phyloP scores from a whole-genome alignment of 345 rosid species.

The Luvunga scandens region DNA sequence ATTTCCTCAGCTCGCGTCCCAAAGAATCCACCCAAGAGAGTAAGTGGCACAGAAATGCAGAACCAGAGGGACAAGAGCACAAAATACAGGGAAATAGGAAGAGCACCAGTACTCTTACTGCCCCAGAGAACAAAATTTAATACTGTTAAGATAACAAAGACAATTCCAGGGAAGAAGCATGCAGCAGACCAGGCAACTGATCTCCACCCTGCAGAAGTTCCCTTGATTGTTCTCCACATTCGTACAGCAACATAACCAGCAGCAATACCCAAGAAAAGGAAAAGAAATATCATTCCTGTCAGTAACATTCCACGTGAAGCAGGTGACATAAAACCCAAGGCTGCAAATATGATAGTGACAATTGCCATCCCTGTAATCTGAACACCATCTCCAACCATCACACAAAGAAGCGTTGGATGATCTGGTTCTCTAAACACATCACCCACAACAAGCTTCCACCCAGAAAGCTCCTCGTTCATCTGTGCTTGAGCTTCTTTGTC shows the following conservation, averaged over 20 bases:
- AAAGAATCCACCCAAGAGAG: slow-evolving; percentile 72
- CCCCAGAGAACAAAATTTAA: slow-evolving; percentile 77
- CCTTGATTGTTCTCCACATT: slow-evolving; percentile 72
- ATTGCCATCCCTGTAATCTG: slow-evolving; percentile 80
- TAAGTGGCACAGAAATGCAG: slow-evolving; percentile 80
- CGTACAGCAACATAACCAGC: slow-evolving; percentile 77
- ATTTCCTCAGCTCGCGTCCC: slow-evolving; percentile 69
- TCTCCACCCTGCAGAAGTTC: slow-evolving; percentile 75
- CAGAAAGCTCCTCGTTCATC: slow-evolving; percentile 86
- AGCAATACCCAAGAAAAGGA: slow-evolving; percentile 66
- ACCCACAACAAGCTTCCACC: slow-evolving; percentile 90
- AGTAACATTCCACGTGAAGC: slow-evolving; percentile 86
- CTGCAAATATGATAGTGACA: slow-evolving; percentile 75
- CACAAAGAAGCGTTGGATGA: slow-evolving; percentile 63
- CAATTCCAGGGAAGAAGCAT: slow-evolving; percentile 83
- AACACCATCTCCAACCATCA: slow-evolving; percentile 74
- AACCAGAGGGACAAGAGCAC: slow-evolving; percentile 74
- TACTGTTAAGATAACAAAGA: slow-evolving; percentile 62
- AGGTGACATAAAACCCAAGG: slow-evolving; percentile 81
- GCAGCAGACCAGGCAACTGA: slow-evolving; percentile 71
- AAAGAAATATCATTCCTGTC: slow-evolving; percentile 80
- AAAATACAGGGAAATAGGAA: slow-evolving; percentile 73
- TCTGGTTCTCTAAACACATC: slow-evolving; percentile 88
- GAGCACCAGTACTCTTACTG: slow-evolving; percentile 74
- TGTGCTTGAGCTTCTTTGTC: slow-evolving; percentile 88